phyloP scores from a whole-genome alignment of 2,329 filamentous ascomycete species.

The Hirsutella rhossiliensis region DNA sequence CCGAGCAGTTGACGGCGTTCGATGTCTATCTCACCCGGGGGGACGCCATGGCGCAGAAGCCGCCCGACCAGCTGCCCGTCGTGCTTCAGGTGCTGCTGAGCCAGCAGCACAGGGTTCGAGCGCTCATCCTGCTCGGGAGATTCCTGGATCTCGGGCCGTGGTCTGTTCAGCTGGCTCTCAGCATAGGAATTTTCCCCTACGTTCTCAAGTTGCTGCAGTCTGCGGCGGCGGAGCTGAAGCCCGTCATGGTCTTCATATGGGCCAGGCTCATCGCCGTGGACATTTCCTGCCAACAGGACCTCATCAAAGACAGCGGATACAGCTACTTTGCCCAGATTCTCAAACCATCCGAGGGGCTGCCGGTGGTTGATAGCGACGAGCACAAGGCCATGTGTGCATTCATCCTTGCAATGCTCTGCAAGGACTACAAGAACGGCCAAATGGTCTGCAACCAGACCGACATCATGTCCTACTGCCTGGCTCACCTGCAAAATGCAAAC shows the following conservation, averaged over 20 bases:
- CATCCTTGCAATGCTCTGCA: slow-evolving; percentile 94
- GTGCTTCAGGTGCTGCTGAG: slow-evolving; percentile 92
- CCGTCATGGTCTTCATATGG: slow-evolving; percentile 99
- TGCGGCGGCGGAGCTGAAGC: slow-evolving; percentile 85
- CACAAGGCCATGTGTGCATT: slow-evolving; percentile 99
- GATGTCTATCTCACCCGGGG: slow-evolving; percentile 85
- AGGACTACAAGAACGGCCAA: slow-evolving; percentile 83
- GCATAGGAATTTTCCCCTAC: slow-evolving; percentile 97
- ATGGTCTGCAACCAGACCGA: slow-evolving; percentile 84
- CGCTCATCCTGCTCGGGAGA: slow-evolving; percentile 80
- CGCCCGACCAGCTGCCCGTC: slow-evolving; percentile 90
- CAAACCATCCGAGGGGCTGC: slow-evolving; percentile 70
- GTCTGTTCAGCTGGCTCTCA: slow-evolving; percentile 95
- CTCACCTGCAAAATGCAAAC: slow-evolving; percentile 72
- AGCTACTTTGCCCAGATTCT: slow-evolving; percentile 93
- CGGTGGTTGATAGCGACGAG: slow-evolving; percentile 79
- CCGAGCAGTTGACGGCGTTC: slow-evolving; percentile 92
- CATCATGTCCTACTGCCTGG: slow-evolving; percentile 77
- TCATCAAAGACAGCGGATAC: slow-evolving; percentile 94
- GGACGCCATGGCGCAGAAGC: slow-evolving; percentile 67
- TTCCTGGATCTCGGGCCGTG: slow-evolving; percentile 94
- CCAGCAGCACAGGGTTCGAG: slow-evolving; percentile 84
- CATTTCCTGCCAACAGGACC: slow-evolving; percentile 80
- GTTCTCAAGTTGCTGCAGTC: slow-evolving; percentile 96
- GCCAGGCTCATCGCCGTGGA: slow-evolving; percentile 91